These are phyloP conservation scores for Stagonosporopsis cucurbitacearum DNA, from an alignment of 2,329 filamentous ascomycete genomes.

Conservation along the genomic window DNA sequence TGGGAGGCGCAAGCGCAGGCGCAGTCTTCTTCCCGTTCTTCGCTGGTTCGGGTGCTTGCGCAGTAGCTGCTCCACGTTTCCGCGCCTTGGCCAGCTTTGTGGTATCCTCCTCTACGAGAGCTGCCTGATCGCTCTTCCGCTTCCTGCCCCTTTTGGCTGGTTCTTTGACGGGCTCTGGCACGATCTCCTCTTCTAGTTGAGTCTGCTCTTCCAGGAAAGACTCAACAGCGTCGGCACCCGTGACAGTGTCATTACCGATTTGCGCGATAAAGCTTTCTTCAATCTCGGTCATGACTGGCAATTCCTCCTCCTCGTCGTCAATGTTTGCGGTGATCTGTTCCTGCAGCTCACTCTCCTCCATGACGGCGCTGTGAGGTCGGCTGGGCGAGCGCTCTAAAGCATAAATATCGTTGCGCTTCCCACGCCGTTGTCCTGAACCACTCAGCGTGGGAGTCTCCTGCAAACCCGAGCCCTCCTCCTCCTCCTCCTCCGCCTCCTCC, in stretches of 20 bases:
- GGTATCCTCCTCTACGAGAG: constrained; percentile 26
- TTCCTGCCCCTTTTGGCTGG: constrained; percentile 38
- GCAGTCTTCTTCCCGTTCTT: constrained; percentile 33
- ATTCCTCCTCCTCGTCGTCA: constrained; percentile 30
- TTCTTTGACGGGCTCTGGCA: constrained; percentile 33
- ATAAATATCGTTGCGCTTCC: constrained; percentile 40
- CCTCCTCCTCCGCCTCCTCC: constrained; percentile 26
- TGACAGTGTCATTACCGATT: constrained; percentile 38
- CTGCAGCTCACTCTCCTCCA: constrained; percentile 45
- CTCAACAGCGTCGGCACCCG: constrained; percentile 23
- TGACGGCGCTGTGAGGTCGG: constrained; percentile 31
- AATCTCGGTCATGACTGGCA: constrained; percentile 29
- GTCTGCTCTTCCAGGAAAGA: constrained; percentile 22
- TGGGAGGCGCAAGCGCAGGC: constrained; percentile 21
- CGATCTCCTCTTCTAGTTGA: constrained; percentile 34
- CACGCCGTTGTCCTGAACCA: constrained; percentile 42
- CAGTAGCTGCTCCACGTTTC: constrained; percentile 26
- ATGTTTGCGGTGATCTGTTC: constrained; percentile 39
- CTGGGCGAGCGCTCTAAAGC: constrained; percentile 43
- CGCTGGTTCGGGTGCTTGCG: constrained; percentile 17
- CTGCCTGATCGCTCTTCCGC: constrained; percentile 37
- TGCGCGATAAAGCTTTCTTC: constrained; percentile 41
- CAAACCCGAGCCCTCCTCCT: constrained; percentile 28
- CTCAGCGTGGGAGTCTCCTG: constrained; percentile 44
- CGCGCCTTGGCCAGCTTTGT: constrained; percentile 22